These are phyloP conservation scores for Coemansia sp. DNA, from an alignment of 192 early-diverging fungal genomes.

Conservation along the genomic window DNA sequence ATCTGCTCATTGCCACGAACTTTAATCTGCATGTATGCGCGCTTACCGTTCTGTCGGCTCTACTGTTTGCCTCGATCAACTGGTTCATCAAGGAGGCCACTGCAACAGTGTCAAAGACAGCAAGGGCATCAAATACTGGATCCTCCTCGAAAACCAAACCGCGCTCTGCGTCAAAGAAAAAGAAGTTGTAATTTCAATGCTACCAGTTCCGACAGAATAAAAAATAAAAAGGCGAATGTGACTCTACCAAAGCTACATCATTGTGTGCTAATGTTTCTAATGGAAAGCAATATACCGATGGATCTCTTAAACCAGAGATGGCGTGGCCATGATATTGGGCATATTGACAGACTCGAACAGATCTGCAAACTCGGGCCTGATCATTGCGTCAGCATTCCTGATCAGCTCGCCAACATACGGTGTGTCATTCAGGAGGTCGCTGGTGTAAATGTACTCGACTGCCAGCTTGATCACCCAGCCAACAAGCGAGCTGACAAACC, in stretches of 20 bases:
- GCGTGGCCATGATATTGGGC: not conserved
- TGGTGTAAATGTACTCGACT: conserved; percentile 26
- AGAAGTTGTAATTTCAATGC: conserved; percentile 23
- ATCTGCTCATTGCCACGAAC: conserved; percentile 40
- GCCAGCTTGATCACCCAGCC: conserved; percentile 25
- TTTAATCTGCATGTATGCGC: conserved; percentile 53
- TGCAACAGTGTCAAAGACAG: conserved; percentile 11
- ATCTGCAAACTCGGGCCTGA: conserved; percentile 16
- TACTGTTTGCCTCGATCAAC: conserved; percentile 45
- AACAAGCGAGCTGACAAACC: conserved; percentile 26
- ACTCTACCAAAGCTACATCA: not conserved
- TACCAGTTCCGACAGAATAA: not conserved
- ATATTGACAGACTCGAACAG: not conserved
- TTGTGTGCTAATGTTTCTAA: no score
- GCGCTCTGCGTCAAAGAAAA: conserved; percentile 22
- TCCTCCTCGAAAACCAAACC: not conserved
- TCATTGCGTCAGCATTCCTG: conserved; percentile 24
- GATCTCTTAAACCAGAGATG: no score
- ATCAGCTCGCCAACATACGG: conserved; percentile 52
- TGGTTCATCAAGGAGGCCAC: conserved; percentile 42
- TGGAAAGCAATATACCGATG: no score
- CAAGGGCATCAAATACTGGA: conserved; percentile 1
- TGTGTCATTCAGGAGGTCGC: conserved; percentile 38
- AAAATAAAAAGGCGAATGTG: not conserved
- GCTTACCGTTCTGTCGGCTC: conserved; percentile 29